Evolutionary conservation across 2,329 filamentous ascomycete species (phyloP).

Genomic region (Ceratocystis lukuohia): DNA sequence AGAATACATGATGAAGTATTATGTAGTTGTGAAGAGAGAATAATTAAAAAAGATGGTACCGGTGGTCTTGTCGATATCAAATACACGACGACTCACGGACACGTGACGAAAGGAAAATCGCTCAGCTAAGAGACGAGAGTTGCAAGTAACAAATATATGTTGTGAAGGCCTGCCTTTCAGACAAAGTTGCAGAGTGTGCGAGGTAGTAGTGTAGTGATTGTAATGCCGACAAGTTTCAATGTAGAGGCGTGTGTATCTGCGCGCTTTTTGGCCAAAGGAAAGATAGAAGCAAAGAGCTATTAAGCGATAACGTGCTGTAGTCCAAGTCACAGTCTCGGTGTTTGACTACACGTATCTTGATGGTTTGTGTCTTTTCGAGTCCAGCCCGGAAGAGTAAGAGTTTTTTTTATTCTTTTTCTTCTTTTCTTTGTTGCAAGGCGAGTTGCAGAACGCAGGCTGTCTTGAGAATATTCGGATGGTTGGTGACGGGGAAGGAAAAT

Average conservation of each 20-base stretch:
- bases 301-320: not conserved
- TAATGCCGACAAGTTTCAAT: not conserved
- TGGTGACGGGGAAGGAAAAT: not conserved
- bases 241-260: not conserved
- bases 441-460: not conserved
- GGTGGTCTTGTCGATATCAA: not conserved
- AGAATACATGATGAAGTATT: constrained; percentile 50
- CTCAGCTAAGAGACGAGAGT: not conserved
- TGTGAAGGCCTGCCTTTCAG: constrained; percentile 14
- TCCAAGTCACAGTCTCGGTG: not conserved
- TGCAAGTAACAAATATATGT: not conserved
- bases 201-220: not conserved
- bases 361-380: constrained; percentile 19
- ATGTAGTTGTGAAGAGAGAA: constrained; percentile 2
- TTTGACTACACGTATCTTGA: not conserved
- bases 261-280: not conserved
- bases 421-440: not conserved
- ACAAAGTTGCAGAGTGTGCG: not conserved
- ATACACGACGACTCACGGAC: constrained; percentile 1
- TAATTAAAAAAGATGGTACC: constrained; percentile 6
- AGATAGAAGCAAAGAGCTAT: not conserved
- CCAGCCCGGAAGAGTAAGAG: constrained; percentile 20
- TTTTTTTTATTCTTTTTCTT: not conserved
- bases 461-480: not conserved
- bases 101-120: constrained; percentile 15